Evolutionary conservation across 1,284 basidiomycete genomes (phyloP).

Genomic region (Vanrija sp.): DNA sequence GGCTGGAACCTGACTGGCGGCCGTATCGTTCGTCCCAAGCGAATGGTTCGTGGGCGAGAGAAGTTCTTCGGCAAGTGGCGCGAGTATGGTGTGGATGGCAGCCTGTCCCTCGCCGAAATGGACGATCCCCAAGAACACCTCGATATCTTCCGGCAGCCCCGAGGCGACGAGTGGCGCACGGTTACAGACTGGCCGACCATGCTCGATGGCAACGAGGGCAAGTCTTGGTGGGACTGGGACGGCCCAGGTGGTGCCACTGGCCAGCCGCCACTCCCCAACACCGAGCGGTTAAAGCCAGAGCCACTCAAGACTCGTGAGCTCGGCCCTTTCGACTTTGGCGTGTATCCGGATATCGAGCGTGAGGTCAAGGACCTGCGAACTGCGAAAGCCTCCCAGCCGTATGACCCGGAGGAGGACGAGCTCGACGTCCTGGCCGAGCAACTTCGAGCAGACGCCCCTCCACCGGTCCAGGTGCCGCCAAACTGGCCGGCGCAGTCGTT

Average conservation of each 20-base stretch:
- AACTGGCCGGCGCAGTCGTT: constrained; percentile 16
- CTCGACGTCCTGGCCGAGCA: constrained; percentile 28
- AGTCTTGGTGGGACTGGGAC: constrained; percentile 41
- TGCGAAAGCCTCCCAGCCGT: neutral
- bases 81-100: constrained; percentile 40
- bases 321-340: constrained; percentile 27
- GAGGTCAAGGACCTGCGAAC: constrained; percentile 16
- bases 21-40: constrained; percentile 35
- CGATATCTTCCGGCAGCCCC: constrained; percentile 8
- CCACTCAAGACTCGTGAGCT: constrained; percentile 25
- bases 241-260: constrained; percentile 29
- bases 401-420: constrained; percentile 6
- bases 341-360: constrained; percentile 29
- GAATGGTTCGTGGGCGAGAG: constrained; percentile 42
- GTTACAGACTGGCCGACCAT: constrained; percentile 40
- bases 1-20: constrained; percentile 48
- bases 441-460: constrained; percentile 19
- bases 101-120: constrained; percentile 43
- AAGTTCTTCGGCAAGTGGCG: constrained; percentile 46
- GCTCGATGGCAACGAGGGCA: constrained; percentile 13
- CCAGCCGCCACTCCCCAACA: constrained; percentile 27
- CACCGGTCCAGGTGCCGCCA: neutral
- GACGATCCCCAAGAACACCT: constrained; percentile 39
- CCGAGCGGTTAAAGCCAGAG: constrained; percentile 13
- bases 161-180: constrained; percentile 5